Evolutionary conservation across 2,329 filamentous ascomycete genomes (phyloP).

Genomic region (Monascus ruber): DNA sequence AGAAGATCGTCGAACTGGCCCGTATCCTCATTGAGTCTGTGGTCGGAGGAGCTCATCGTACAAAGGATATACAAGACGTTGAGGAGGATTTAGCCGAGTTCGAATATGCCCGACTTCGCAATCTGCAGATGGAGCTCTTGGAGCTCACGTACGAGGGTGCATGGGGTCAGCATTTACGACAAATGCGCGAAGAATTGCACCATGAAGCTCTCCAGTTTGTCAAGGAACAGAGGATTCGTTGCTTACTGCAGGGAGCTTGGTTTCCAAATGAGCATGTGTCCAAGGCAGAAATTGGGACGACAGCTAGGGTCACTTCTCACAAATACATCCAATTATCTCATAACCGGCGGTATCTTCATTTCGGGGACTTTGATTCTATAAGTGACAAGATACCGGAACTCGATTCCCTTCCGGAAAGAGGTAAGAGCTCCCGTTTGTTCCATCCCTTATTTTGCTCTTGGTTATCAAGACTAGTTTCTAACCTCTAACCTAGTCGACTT

Average conservation of each 20-base stretch:
- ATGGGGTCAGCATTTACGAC: slow-evolving; percentile 80
- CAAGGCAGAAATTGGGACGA: slow-evolving; percentile 36
- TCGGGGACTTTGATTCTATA: slow-evolving; percentile 66
- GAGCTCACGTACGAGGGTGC: slow-evolving; percentile 87
- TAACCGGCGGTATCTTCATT: slow-evolving; percentile 82
- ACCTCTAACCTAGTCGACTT: slow-evolving; percentile 53
- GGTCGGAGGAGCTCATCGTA: slow-evolving; percentile 68
- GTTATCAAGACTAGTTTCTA: slow-evolving; percentile 3
- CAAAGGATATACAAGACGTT: slow-evolving; percentile 72
- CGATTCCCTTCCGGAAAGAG: slow-evolving; percentile 64
- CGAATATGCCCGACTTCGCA: slow-evolving; percentile 64
- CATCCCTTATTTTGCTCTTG: not conserved
- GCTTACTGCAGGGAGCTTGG: slow-evolving; percentile 80
- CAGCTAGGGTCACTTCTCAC: slow-evolving; percentile 47
- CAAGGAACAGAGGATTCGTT: slow-evolving; percentile 90
- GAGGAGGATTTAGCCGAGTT: slow-evolving; percentile 83
- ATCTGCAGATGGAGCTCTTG: slow-evolving; percentile 86
- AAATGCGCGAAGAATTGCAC: slow-evolving; percentile 83
- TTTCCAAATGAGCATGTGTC: slow-evolving; percentile 51
- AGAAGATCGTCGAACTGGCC: slow-evolving; percentile 83
- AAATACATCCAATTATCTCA: slow-evolving; percentile 81
- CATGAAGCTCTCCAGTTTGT: slow-evolving; percentile 91
- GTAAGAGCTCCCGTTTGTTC: slow-evolving; percentile 26
- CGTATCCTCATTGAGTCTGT: slow-evolving; percentile 84
- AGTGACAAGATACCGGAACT: slow-evolving; percentile 55